A percentile compares a stretch with the other conserved stretches of the same genome.
These are phyloP conservation scores for Sugiyamaella floridensis DNA, from an alignment of 805 yeast genomes.

Conservation along the genomic window DNA sequence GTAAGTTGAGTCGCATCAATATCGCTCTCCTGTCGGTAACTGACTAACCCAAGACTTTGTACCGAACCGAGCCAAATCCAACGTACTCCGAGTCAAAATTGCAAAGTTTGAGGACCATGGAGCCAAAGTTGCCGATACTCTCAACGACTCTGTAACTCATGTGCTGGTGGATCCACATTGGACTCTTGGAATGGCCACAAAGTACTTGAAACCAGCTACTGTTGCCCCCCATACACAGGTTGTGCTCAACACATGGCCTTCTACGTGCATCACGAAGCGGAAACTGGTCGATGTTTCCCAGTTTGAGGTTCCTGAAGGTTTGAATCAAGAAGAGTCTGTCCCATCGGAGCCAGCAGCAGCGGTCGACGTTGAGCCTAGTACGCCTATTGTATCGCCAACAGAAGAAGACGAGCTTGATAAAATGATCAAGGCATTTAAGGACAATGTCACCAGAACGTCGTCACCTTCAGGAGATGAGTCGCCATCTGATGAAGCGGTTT, in stretches of 20 bases:
- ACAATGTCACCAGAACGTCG: not conserved
- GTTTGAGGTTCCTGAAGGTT: slow-evolving; percentile 5
- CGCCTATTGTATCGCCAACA: not conserved
- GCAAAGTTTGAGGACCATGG: slow-evolving; percentile 20
- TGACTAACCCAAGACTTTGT: slow-evolving; percentile 5
- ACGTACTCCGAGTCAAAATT: slow-evolving; percentile 7
- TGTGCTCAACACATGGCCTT: slow-evolving; percentile 26
- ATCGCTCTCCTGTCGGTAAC: not conserved
- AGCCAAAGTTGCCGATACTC: slow-evolving; percentile 15
- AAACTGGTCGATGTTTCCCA: slow-evolving; percentile 11
- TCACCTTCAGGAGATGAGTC: not conserved
- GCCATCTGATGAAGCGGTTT: not conserved
- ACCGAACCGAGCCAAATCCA: slow-evolving; percentile 10
- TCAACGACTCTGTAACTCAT: slow-evolving; percentile 21
- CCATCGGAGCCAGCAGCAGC: not conserved
- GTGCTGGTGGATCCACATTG: slow-evolving; percentile 20
- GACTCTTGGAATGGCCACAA: not conserved
- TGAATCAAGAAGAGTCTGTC: not conserved
- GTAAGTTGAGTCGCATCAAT: slow-evolving; percentile 4
- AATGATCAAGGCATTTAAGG: not conserved
- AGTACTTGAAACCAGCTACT: not conserved
- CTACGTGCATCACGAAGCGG: slow-evolving; percentile 27
- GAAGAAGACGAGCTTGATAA: not conserved
- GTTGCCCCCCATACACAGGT: slow-evolving; percentile 3
- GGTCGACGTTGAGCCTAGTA: too few species aligned